Base-by-base conservation (phyloP, 2,329 filamentous ascomycete species). In the Pseudogymnoascus sp. region DNA sequence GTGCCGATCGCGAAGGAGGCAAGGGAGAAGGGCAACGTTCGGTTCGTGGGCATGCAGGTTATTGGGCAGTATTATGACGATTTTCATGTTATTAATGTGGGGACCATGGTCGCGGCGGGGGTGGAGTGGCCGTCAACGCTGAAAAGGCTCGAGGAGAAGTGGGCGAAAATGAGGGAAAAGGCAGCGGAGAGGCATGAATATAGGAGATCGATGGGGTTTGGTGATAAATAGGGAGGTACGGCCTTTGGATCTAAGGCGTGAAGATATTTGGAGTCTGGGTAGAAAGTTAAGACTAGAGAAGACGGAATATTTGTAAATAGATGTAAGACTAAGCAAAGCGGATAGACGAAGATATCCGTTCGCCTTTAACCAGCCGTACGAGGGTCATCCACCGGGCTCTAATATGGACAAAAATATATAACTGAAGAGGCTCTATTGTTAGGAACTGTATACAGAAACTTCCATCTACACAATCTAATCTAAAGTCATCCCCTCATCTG, bases 21-120 rank as follows among this genome's bases (percentile, higher is more conserved):
- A 5, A 72, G 74, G 1, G 69, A 73, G n/a, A 73, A 71, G 14
- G 76, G 68, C 1, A 72, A 77, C 45, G 71, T 78, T 5, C 69
- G 74, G 34, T 77, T 75, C 60, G 79, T 81, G 1, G 90, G 90
- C 0, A 78, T 95, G 72, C 90, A 93, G 73, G 71, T 93, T 16
- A 86, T 91, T 66, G 88, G 86, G 29, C 89, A 93, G 72, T 92
- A 86, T 71, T 91, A 88, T 75, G 86, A 91, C 70, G 89, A 93
- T 62, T 37, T 63, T 18, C 18, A 60, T 14, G 62, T 63, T 40
- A 60, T 60, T 37, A 61, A 61, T 8, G 57, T 34, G 12, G 62
- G 47, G n/a, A 29, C 37, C 11, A 37, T 61, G 59, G 18, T 39
- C 21, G 59, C 34, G 34, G 59, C 59, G 11, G 34, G 59, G 59